Percentiles rank a stretch among this genome's conserved stretches.
Conservation (phyloP, 371 early-diverging fungal species). For the Mortierella sp. region DNA sequence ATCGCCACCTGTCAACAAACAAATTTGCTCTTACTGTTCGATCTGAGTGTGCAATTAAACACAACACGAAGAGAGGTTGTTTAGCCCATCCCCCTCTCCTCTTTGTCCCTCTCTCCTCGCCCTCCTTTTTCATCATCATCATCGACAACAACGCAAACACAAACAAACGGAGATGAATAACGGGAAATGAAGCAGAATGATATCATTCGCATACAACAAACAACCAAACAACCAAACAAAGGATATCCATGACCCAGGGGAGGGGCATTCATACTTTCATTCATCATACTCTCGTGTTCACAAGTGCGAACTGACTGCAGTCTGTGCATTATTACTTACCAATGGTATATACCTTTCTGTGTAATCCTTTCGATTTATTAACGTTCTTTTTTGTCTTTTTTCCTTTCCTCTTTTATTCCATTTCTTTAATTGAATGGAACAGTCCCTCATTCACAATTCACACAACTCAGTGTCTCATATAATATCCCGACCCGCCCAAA, state of each 20-base stretch:
- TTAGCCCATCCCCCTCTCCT: too few species aligned
- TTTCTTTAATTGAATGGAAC: neutral
- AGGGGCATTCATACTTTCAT: neutral
- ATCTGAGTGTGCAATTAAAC: too few species aligned
- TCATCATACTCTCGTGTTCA: neutral
- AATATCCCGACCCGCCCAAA: neutral
- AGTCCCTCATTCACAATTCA: neutral
- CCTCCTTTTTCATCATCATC: neutral
- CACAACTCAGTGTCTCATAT: neutral
- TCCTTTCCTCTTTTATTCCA: neutral
- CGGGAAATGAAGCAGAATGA: neutral
- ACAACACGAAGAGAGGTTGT: too few species aligned
- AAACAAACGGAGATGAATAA: neutral
- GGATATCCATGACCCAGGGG: too few species aligned
- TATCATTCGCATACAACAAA: neutral
- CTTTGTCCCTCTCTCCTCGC: neutral
- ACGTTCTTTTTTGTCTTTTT: neutral
- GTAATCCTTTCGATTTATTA: neutral
- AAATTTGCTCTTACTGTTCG: too few species aligned
- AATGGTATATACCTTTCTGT: neutral
- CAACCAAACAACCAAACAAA: too few species aligned
- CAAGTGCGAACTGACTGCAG: neutral
- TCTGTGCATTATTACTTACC: neutral
- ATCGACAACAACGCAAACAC: neutral
- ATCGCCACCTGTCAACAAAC: neutral